Conservation (phyloP, 2,329 filamentous ascomycete genomes). For the Fusarium equiseti region DNA sequence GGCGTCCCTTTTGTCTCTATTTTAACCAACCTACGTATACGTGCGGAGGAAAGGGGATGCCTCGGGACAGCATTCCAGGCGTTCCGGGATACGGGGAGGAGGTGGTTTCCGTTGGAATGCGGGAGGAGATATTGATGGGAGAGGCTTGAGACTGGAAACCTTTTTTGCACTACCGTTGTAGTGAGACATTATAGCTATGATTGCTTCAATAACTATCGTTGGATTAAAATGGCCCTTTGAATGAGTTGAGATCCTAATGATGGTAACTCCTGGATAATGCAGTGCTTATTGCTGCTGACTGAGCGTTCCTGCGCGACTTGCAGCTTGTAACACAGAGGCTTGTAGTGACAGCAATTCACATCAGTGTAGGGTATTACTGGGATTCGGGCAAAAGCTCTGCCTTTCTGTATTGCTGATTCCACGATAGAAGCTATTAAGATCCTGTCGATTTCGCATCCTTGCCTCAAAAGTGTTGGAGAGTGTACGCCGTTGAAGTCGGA, state of each 20-base stretch:
- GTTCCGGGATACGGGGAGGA: neutral
- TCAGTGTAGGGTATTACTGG: neutral
- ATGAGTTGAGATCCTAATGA: rapidly evolving
- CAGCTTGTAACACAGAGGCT: neutral
- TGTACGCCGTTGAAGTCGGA: neutral
- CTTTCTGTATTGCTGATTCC: neutral
- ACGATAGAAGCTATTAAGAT: neutral
- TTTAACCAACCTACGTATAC: neutral
- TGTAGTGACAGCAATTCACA: rapidly evolving
- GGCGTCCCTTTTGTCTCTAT: neutral
- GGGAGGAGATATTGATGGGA: neutral
- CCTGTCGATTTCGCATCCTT: no score
- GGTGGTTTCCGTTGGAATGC: neutral
- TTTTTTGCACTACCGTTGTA: neutral
- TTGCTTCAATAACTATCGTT: no score
- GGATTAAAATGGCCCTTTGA: no score
- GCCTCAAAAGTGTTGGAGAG: rapidly evolving
- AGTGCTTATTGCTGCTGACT: neutral
- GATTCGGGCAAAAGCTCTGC: rapidly evolving
- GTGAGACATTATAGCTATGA: neutral
- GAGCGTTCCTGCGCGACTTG: neutral
- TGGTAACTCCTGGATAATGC: rapidly evolving
- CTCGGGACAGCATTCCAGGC: constrained; percentile 5
- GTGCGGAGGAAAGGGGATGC: neutral
- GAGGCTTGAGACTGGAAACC: no score